Base-by-base conservation (phyloP, 108 stramenopile species). In the Discostella pseudostelligera region DNA sequence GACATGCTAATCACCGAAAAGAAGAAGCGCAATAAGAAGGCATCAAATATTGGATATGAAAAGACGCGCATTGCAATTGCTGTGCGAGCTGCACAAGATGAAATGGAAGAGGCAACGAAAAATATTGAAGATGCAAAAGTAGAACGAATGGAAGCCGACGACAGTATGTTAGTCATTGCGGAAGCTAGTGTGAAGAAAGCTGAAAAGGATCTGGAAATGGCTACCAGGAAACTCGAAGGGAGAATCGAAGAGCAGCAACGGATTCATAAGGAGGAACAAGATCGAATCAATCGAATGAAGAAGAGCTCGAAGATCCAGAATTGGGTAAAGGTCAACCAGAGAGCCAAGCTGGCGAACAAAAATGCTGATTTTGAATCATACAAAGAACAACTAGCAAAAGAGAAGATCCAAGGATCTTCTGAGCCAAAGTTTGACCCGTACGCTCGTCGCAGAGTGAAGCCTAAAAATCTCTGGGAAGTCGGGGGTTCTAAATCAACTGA, bases 381-480 rank as follows among this genome's bases (percentile, higher is more conserved):
- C 59, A 79, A 79, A 69, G 73, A 82, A 16, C 70, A 73, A 19
- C 79, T 65, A 29, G 76, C 79, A 32, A 76, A 67, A 51, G 80
- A 56, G 13, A 58, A 80, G 45, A 80, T 74, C 4, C 71, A 70
- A 16, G 74, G 71, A 37, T 61, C 74, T 3, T 57, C 64, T 3
- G 65, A 69, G 25, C 74, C 78, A 39, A 88, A 88, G 39, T 89
- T 90, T 67, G 89, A 94, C 70, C 88, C 88, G 4, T 94, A 85
- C 63, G 89, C 89, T 21, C 86, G 93, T 19, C 88, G 93, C 17
- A 87, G 81, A 69, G 85, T 87, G 24, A 94, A 91, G 75, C 93
- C 93, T 40, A 87, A 94, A 80, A 89, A 87, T 76, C 79, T 94
- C 32, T 94, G 93, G 93, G 85, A 91, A 51, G 93, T 94, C 3